These are phyloP conservation scores for Ustilago tritici DNA, from an alignment of 1,284 basidiomycete genomes.

Conservation along the genomic window DNA sequence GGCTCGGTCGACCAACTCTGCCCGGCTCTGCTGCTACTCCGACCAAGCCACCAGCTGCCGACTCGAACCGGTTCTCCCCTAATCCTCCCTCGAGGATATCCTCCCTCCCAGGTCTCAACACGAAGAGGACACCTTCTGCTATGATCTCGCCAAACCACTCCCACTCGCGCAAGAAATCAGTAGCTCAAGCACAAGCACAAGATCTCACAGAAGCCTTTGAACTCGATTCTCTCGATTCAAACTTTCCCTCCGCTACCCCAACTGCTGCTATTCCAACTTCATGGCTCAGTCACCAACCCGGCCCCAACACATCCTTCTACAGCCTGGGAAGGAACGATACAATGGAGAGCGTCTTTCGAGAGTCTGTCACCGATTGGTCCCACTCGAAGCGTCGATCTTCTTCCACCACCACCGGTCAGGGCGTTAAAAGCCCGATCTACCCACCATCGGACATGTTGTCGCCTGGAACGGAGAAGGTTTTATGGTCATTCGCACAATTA, in stretches of 20 bases:
- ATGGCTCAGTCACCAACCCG: conserved; percentile 14
- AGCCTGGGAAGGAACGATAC: conserved; percentile 66
- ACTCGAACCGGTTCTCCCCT: conserved; percentile 24
- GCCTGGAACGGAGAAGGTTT: conserved; percentile 77
- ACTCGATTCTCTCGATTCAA: conserved; percentile 35
- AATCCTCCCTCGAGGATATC: conserved; percentile 29
- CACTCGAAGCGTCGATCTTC: conserved; percentile 28
- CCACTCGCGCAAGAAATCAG: conserved; percentile 65
- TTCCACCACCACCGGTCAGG: conserved; percentile 5
- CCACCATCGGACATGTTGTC: conserved; percentile 35
- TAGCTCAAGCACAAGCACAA: conserved; percentile 61
- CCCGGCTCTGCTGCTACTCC: conserved; percentile 6
- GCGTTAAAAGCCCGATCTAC: conserved; percentile 46
- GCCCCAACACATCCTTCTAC: conserved; percentile 53
- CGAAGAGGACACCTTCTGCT: conserved; percentile 26
- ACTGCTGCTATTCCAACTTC: conserved; percentile 15
- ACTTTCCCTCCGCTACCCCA: conserved; percentile 9
- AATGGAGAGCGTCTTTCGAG: conserved; percentile 69
- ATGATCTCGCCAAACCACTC: conserved; percentile 55
- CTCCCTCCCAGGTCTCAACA: conserved; percentile 19
- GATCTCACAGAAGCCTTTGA: conserved; percentile 65
- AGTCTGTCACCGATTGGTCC: conserved; percentile 64
- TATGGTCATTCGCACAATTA: conserved; percentile 87
- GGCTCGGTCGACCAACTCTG: conserved; percentile 19
- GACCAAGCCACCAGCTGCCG: conserved; percentile 3